Conservation (phyloP, 805 yeast species). For the Limtongozyma cylindracea region DNA sequence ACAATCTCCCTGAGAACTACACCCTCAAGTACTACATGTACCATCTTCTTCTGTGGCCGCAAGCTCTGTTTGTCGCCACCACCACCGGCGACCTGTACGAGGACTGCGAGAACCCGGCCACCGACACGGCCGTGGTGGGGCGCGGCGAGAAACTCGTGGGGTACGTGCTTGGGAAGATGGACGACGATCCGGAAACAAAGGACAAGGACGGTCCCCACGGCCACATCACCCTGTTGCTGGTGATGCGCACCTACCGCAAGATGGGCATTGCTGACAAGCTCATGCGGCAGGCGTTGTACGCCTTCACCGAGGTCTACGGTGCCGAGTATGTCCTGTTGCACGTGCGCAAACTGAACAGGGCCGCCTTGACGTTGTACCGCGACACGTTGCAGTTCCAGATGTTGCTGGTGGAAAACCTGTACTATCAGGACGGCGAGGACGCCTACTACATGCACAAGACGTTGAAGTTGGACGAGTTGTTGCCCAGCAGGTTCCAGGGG, state of each 20-base stretch:
- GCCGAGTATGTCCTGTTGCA: slow-evolving; percentile 77
- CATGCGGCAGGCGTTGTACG: slow-evolving; percentile 66
- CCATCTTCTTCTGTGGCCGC: slow-evolving; percentile 92
- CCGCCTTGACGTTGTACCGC: slow-evolving; percentile 78
- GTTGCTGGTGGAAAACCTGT: slow-evolving; percentile 57
- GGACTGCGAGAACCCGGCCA: slow-evolving; percentile 14
- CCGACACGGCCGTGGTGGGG: slow-evolving; percentile 38
- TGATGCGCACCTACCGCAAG: slow-evolving; percentile 85
- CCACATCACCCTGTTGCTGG: slow-evolving; percentile 82
- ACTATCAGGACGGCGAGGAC: slow-evolving; percentile 94
- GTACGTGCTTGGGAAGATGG: slow-evolving; percentile 89
- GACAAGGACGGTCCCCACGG: slow-evolving; percentile 72
- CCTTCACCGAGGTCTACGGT: slow-evolving; percentile 57
- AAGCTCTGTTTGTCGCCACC: slow-evolving; percentile 87
- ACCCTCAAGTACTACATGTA: slow-evolving; percentile 81
- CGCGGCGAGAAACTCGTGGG: slow-evolving; percentile 77
- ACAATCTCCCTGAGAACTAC: slow-evolving; percentile 87
- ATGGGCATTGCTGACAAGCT: slow-evolving; percentile 85
- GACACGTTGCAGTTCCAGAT: slow-evolving; percentile 73
- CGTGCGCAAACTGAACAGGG: slow-evolving; percentile 80
- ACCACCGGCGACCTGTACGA: slow-evolving; percentile 8
- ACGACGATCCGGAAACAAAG: slow-evolving; percentile 64
- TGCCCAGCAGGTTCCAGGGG: slow-evolving; percentile 31
- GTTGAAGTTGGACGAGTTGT: slow-evolving; percentile 29
- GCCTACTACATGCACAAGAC: slow-evolving; percentile 84